Conservation (phyloP, 306 rosid species). For the Lupinus albus region DNA sequence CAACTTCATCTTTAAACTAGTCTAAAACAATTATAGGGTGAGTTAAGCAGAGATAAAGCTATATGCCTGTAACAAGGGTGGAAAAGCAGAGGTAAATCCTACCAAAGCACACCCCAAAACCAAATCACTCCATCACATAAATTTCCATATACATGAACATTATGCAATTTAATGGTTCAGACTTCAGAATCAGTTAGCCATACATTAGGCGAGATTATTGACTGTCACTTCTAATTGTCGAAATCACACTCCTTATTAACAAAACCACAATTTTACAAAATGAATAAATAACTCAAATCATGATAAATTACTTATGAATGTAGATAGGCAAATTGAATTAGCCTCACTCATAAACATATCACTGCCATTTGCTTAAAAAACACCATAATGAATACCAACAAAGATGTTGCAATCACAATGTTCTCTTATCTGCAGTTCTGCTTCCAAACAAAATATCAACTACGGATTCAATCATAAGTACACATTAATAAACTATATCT, state of each 20-base stretch:
- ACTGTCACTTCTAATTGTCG: too few relatives aligned
- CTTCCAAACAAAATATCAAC: not conserved
- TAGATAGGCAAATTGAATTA: too few relatives aligned
- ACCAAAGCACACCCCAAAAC: constrained; percentile 13
- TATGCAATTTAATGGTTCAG: not conserved
- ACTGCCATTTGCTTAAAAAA: not conserved
- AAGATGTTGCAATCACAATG: not conserved
- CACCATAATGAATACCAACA: not conserved
- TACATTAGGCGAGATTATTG: too few relatives aligned
- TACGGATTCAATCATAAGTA: not conserved
- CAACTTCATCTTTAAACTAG: not conserved
- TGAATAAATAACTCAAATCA: too few relatives aligned
- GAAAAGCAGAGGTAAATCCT: not conserved
- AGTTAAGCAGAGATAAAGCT: not conserved
- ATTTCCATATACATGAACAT: constrained; percentile 1
- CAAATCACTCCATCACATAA: constrained; percentile 5
- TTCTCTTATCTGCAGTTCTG: too few relatives aligned
- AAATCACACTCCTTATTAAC: too few relatives aligned
- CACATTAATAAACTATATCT: not conserved
- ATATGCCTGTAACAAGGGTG: not conserved
- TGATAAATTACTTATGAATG: too few relatives aligned
- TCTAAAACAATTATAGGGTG: not conserved
- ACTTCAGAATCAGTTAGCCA: constrained; percentile 1
- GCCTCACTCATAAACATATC: too few relatives aligned
- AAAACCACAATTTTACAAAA: too few relatives aligned